These are phyloP conservation scores for Schizopora paradoxa DNA, from an alignment of 1,284 basidiomycete genomes.

Conservation along the genomic window DNA sequence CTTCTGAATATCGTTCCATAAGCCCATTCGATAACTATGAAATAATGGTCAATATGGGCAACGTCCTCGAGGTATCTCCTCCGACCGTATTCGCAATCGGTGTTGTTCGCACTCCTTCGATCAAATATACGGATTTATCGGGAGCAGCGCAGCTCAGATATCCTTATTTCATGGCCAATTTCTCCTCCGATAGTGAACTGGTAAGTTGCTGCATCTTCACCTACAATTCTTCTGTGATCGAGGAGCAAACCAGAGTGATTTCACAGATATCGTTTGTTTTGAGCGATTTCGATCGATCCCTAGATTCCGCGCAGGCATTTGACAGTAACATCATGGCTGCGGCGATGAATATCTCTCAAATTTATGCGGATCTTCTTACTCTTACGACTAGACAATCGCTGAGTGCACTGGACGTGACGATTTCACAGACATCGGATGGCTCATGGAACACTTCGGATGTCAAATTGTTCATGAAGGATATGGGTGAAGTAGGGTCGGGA, in stretches of 20 bases:
- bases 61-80: conserved; percentile 19
- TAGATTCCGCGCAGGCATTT: conserved; percentile 27
- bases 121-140: conserved; percentile 28
- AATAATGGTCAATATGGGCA: conserved; percentile 29
- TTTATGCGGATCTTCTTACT: conserved; percentile 36
- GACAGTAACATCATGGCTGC: conserved; percentile 32
- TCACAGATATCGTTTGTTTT: conserved; percentile 35
- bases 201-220: conserved; percentile 26
- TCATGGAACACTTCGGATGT: conserved; percentile 23
- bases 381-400: conserved; percentile 36
- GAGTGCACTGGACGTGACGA: conserved; percentile 36
- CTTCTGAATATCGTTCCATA: background rate
- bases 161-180: conserved; percentile 29
- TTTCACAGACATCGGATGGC: conserved; percentile 25
- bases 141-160: conserved; percentile 23
- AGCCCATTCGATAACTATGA: conserved; percentile 22
- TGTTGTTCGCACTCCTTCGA: conserved; percentile 35
- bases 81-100: conserved; percentile 38
- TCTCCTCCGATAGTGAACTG: conserved; percentile 18
- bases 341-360: conserved; percentile 25
- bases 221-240: conserved; percentile 32
- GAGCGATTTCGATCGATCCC: conserved; percentile 32
- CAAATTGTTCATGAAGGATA: conserved; percentile 19
- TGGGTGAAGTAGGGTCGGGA: conserved; percentile 9
- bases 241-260: conserved; percentile 38